These are phyloP conservation scores for Leishmania arabica DNA, from an alignment of 208 protist genomes.

Conservation along the genomic window DNA sequence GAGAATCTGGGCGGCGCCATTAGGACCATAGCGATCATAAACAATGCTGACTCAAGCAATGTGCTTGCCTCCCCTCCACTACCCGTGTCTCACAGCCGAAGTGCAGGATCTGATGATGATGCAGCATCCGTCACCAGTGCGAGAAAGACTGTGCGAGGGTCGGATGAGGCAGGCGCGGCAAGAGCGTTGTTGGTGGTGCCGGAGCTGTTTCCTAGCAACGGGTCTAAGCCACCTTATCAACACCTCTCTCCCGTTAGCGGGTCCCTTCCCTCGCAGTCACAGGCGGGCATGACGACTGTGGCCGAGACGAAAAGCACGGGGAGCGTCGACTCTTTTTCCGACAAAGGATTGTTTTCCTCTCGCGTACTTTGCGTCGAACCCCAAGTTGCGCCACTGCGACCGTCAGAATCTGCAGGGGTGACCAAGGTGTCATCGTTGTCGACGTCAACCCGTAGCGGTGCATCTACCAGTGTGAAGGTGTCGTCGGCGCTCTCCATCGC, in stretches of 20 bases:
- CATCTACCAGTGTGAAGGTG: no score
- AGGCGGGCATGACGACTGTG: no score
- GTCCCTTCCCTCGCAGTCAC: background rate
- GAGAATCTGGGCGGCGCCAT: background rate
- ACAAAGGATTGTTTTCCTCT: background rate
- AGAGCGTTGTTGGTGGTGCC: background rate
- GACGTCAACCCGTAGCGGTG: background rate
- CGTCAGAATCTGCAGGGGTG: background rate
- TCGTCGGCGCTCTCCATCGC: constrained; percentile 4
- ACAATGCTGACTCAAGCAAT: background rate
- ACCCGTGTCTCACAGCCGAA: background rate
- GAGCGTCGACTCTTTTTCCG: background rate
- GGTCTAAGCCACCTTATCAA: background rate
- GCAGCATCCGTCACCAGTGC: no score
- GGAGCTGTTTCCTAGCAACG: no score
- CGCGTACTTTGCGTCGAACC: background rate
- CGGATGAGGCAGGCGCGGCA: background rate
- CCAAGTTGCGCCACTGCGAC: background rate
- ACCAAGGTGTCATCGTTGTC: background rate
- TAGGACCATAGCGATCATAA: background rate
- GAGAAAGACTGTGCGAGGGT: background rate
- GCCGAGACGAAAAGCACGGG: background rate
- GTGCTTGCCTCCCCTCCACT: background rate
- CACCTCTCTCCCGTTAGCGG: background rate
- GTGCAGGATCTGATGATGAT: background rate